Conservation (phyloP, 2,329 filamentous ascomycete genomes). For the Cryphonectria japonica region DNA sequence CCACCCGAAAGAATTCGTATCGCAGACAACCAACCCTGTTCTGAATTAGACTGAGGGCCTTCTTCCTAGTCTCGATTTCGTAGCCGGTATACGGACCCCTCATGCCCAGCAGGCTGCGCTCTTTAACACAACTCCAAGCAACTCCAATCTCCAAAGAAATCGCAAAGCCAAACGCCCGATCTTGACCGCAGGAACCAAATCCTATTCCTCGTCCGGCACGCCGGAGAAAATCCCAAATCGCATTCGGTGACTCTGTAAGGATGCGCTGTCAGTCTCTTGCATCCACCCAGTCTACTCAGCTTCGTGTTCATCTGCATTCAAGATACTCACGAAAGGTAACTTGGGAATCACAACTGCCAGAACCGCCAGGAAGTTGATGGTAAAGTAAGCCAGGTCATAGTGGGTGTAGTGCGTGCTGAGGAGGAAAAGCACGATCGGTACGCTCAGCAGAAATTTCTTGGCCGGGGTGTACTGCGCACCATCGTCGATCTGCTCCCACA, state of each 20-base stretch:
- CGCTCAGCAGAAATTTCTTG: slow-evolving; percentile 96
- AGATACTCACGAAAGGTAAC: slow-evolving; percentile 81
- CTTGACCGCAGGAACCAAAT: slow-evolving; percentile 21
- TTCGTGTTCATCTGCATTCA: not conserved
- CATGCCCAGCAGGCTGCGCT: slow-evolving; percentile 9
- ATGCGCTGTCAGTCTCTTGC: slow-evolving; percentile 24
- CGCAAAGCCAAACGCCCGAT: slow-evolving; percentile 27
- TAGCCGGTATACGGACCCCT: slow-evolving; percentile 13
- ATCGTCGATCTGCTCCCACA: slow-evolving; percentile 99
- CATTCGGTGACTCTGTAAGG: slow-evolving; percentile 29
- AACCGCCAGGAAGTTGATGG: slow-evolving; percentile 93
- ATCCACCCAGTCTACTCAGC: not conserved
- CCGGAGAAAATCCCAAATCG: slow-evolving; percentile 30
- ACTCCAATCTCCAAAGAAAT: slow-evolving; percentile 26
- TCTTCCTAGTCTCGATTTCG: slow-evolving; percentile 17
- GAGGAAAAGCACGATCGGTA: slow-evolving; percentile 92
- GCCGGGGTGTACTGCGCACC: slow-evolving; percentile 97
- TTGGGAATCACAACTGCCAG: slow-evolving; percentile 95
- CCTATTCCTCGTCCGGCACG: slow-evolving; percentile 26
- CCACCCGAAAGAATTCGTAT: not conserved
- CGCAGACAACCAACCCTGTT: not conserved
- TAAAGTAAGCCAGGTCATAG: slow-evolving; percentile 96
- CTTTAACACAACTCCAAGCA: slow-evolving; percentile 24
- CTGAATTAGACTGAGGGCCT: not conserved
- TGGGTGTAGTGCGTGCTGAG: slow-evolving; percentile 99